Conservation (phyloP, 148 eudicot species). For the Arctostaphylos glauca region DNA sequence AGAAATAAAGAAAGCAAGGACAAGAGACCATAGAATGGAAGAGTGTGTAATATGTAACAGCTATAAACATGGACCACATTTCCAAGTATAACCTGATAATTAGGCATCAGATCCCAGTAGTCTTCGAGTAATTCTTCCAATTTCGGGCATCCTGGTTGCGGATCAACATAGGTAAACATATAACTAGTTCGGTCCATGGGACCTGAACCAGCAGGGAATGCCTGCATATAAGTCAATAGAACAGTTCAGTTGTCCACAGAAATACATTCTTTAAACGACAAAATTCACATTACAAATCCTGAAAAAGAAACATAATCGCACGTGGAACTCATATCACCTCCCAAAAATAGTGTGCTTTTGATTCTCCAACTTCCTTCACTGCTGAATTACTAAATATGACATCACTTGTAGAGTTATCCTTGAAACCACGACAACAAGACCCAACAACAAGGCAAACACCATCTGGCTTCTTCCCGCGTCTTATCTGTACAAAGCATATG, state of each 20-base stretch:
- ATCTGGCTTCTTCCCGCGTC: conserved; percentile 87
- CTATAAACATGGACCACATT: conserved; percentile 9
- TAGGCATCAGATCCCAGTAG: conserved; percentile 95
- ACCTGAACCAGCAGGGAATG: conserved; percentile 98
- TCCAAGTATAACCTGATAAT: conserved; percentile 66
- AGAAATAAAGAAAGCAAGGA: background rate
- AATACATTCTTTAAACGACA: background rate
- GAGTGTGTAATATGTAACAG: background rate
- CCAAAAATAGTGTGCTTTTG: conserved; percentile 87
- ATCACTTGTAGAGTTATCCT: conserved; percentile 67
- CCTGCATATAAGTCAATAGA: conserved; percentile 43
- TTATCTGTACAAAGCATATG: conserved; percentile 43
- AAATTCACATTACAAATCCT: background rate
- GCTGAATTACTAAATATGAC: conserved; percentile 77
- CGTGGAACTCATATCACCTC: conserved; percentile 53
- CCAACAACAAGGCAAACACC: conserved; percentile 98
- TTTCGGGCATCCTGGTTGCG: conserved; percentile 74
- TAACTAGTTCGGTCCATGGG: conserved; percentile 85
- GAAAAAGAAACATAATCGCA: conserved; percentile 2
- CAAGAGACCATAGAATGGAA: background rate
- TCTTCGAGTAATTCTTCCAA: conserved; percentile 88
- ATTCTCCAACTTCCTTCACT: conserved; percentile 58
- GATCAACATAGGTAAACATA: conserved; percentile 94
- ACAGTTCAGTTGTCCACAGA: background rate
- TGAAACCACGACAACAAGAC: conserved; percentile 82